A percentile compares a stretch with the other conserved stretches of the same genome.
These are phyloP conservation scores for Bretschneidera sinensis DNA, from an alignment of 345 rosid genomes.

Conservation along the genomic window DNA sequence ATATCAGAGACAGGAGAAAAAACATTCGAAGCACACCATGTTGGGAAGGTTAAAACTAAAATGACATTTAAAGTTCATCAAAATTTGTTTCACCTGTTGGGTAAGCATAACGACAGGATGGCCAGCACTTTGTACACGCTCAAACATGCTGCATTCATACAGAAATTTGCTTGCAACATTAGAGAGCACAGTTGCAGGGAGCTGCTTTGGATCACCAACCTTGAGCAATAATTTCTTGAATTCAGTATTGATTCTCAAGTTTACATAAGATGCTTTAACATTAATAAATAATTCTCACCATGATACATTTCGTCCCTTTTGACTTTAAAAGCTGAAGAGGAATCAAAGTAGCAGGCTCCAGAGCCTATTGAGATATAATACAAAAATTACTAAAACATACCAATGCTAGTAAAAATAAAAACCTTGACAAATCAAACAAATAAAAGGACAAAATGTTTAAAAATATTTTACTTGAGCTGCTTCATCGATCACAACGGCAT, in stretches of 20 bases:
- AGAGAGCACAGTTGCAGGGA: slow-evolving; percentile 97
- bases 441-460: slow-evolving; percentile 18
- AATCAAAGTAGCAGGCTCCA: slow-evolving; percentile 98
- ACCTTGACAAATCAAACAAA: slow-evolving; percentile 11
- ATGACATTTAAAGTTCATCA: slow-evolving; percentile 7
- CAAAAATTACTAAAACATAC: not conserved
- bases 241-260: slow-evolving; percentile 15
- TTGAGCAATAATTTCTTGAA: slow-evolving; percentile 20
- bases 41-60: no score
- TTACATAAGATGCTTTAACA: not conserved
- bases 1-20: no score
- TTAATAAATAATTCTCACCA: slow-evolving; percentile 47
- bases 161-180: slow-evolving; percentile 82
- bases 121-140: slow-evolving; percentile 93
- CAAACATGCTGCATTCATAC: slow-evolving; percentile 97
- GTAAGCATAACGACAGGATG: slow-evolving; percentile 92
- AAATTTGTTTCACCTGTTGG: slow-evolving; percentile 54
- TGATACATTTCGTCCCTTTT: slow-evolving; percentile 73
- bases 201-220: slow-evolving; percentile 99
- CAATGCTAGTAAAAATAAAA: slow-evolving; percentile 13
- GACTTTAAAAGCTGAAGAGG: slow-evolving; percentile 94
- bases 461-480: slow-evolving; percentile 89
- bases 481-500: slow-evolving; percentile 94
- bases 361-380: slow-evolving; percentile 53
- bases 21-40: no score